Evolutionary conservation across 176 grass and related monocot genomes (phyloP), one percentile per base, ranked within the genome.

Genomic region (Musa itinerans): DNA sequence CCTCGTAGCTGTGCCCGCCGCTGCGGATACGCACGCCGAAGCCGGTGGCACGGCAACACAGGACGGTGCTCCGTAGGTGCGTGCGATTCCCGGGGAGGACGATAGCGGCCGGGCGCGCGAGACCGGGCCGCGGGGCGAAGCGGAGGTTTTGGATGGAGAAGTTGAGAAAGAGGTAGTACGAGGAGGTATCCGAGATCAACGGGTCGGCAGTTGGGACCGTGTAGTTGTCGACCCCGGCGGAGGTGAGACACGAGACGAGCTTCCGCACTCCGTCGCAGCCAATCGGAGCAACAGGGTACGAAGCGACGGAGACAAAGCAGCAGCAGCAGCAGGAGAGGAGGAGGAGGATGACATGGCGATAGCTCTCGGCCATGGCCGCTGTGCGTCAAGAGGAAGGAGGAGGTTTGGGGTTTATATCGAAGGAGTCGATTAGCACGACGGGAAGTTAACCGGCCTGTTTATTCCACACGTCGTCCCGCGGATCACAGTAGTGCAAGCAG

Each of bases 1-100:
- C 90, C 79, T 93, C 90, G 80, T 97, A 97, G 86, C 90, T 97
- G 86, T 97, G 93, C 0, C 93, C 93, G 3, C 90, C 90, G 74
- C 93, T 90, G 52, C 90, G 87, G 63, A 96, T 11, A 10, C 83
- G 85, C 17, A 92, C 78, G n/a, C 17, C 53, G 14, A 83, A 55
- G 22, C 65, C 73, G 23, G 81, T n/a, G 24, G 17, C 77, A 13
- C 87, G 76, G 49, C 82, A 78, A 75, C 89, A 96, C 19, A 72
- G 76, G 55, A 90, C 72, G 24, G 83, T 11, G 51, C 25, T 66
- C 21, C 77, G 80, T 11, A 96, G 79, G 22, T 92, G 74, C 1
- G 8, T 56, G 16, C 22, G 61, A 8, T 74, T 79, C 10, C 73
- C 49, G 27, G 93, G 93, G 23, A 90, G 77, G 65, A 88, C 78